phyloP scores from a whole-genome alignment of 1,284 basidiomycete species.

The Ustilago lituana region DNA sequence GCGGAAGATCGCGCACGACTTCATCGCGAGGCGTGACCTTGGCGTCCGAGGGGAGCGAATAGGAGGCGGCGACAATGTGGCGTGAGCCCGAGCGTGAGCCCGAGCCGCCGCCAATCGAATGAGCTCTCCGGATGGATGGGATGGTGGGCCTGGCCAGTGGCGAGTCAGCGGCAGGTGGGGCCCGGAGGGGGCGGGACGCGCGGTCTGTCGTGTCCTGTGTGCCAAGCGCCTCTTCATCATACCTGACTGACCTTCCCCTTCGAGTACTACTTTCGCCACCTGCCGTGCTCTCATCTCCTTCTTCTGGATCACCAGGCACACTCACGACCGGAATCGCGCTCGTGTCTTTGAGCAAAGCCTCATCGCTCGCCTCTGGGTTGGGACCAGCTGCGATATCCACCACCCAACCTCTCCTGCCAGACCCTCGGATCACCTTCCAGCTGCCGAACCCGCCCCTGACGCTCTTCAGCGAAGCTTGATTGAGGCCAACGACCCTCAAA shows the following conservation, averaged over 20 bases:
- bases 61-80: constrained; percentile 14
- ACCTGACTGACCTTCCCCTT: constrained; percentile 34
- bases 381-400: constrained; percentile 87
- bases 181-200: constrained; percentile 22
- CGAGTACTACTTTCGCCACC: not conserved
- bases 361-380: constrained; percentile 69
- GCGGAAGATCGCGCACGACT: constrained; percentile 73
- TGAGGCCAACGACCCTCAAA: constrained; percentile 87
- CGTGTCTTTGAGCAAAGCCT: constrained; percentile 26
- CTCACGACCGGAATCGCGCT: not conserved
- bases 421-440: constrained; percentile 88
- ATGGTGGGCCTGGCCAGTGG: constrained; percentile 17
- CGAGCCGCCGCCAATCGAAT: constrained; percentile 41
- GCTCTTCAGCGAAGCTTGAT: constrained; percentile 76
- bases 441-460: constrained; percentile 79
- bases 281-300: constrained; percentile 1
- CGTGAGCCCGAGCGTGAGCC: constrained; percentile 54
- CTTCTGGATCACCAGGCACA: not conserved
- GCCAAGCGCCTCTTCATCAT: constrained; percentile 19
- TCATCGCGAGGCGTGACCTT: constrained; percentile 44
- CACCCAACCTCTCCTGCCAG: constrained; percentile 94
- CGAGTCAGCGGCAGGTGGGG: constrained; percentile 9
- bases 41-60: constrained; percentile 22
- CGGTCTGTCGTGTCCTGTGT: constrained; percentile 8
- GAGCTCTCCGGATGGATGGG: constrained; percentile 36